A percentile compares a stretch with the other conserved stretches of the same genome.
These are phyloP conservation scores for Microstegium vimineum DNA, from an alignment of 176 grass and related monocot species.

Conservation along the genomic window DNA sequence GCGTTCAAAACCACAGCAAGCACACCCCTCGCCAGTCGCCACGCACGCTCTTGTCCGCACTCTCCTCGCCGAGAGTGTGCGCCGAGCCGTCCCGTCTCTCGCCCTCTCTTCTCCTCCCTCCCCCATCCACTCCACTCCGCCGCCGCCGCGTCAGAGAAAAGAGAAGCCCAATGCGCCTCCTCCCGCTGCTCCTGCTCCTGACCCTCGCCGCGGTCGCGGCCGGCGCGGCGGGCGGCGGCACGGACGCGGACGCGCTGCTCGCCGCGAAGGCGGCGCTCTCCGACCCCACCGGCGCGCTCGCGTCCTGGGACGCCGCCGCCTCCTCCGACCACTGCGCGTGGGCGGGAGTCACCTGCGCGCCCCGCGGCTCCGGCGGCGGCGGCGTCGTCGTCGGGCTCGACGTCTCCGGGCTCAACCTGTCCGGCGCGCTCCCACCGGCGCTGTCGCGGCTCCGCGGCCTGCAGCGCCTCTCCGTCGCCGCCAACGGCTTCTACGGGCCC, in stretches of 20 bases:
- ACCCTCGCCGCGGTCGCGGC: not conserved
- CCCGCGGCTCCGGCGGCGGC: not conserved
- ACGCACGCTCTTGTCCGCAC: constrained; percentile 21
- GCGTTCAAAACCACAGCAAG: constrained; percentile 13
- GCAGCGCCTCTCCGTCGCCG: constrained; percentile 45
- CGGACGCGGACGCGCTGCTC: constrained; percentile 56
- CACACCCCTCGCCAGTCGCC: not conserved
- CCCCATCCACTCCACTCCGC: not conserved
- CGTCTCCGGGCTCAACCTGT: constrained; percentile 59
- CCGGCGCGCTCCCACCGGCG: constrained; percentile 49
- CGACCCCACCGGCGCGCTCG: constrained; percentile 59
- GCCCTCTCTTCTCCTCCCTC: no score
- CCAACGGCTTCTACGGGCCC: constrained; percentile 49
- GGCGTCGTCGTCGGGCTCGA: constrained; percentile 46
- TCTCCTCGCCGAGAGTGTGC: constrained; percentile 33
- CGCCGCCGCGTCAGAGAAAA: not conserved
- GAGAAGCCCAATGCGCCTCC: constrained; percentile 15
- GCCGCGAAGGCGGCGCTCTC: constrained; percentile 56
- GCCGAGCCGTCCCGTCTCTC: no score
- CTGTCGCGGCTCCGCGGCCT: constrained; percentile 48
- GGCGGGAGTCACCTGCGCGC: constrained; percentile 57
- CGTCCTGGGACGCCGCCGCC: constrained; percentile 42
- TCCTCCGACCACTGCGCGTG: constrained; percentile 37
- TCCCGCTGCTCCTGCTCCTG: not conserved
- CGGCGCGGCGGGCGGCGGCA: constrained; percentile 15